phyloP scores from a whole-genome alignment of 306 rosid species.

The Gastrolobium villosum region DNA sequence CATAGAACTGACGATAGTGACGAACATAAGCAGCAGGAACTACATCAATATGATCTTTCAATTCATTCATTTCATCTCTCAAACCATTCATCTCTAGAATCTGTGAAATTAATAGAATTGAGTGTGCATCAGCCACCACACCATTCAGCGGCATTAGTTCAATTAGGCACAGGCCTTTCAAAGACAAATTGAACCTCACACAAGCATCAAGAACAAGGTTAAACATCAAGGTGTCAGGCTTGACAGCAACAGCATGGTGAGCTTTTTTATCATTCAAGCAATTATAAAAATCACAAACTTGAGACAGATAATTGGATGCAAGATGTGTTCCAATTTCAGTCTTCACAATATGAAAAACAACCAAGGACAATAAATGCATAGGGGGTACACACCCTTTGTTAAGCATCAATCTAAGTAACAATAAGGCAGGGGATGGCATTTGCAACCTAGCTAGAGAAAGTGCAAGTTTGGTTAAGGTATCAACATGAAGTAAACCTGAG shows the following conservation, averaged over 20 bases:
- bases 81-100: conserved; percentile 82
- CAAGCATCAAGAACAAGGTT: conserved; percentile 89
- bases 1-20: conserved; percentile 78
- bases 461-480: conserved; percentile 67
- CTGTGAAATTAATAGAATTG: conserved; percentile 68
- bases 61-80: conserved; percentile 75
- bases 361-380: conserved; percentile 63
- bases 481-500: conserved; percentile 60
- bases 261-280: conserved; percentile 49
- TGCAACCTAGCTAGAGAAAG: conserved; percentile 79
- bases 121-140: conserved; percentile 75
- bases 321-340: conserved; percentile 72
- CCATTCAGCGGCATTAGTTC: conserved; percentile 72
- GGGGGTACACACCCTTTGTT: conserved; percentile 59
- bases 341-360: conserved; percentile 75
- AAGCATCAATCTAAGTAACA: conserved; percentile 71
- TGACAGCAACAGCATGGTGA: conserved; percentile 49
- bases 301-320: conserved; percentile 74
- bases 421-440: conserved; percentile 62
- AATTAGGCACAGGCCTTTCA: conserved; percentile 68
- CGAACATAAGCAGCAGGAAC: conserved; percentile 57
- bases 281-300: conserved; percentile 63
- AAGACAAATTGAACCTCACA: conserved; percentile 69
- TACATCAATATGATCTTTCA: conserved; percentile 62
- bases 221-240: conserved; percentile 72